phyloP scores from a whole-genome alignment of 2,329 filamentous ascomycete genomes.

The Tolypocladium paradoxum region DNA sequence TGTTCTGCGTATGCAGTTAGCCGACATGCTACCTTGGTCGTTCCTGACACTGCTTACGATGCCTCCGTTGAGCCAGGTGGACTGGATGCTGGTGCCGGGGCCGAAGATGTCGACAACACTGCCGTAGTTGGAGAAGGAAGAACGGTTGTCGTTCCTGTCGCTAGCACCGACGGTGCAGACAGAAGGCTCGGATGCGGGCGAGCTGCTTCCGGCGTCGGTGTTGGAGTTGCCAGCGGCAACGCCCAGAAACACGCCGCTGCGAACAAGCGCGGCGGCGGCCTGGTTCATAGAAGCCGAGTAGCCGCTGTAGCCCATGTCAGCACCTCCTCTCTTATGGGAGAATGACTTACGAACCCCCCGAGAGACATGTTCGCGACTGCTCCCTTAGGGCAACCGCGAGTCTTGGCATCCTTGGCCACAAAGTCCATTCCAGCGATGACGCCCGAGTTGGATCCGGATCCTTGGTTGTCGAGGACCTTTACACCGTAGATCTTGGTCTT shows the following conservation, averaged over 20 bases:
- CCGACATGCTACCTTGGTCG: background rate
- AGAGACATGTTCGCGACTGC: slow-evolving; percentile 41
- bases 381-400: slow-evolving; percentile 24
- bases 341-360: slow-evolving; percentile 13
- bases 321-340: too few relatives aligned
- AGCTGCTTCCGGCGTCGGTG: slow-evolving; percentile 5
- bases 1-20: background rate
- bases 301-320: slow-evolving; percentile 13
- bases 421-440: slow-evolving; percentile 31
- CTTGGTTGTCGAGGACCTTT: slow-evolving; percentile 24
- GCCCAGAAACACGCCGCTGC: slow-evolving; percentile 33
- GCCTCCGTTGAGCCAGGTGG: slow-evolving; percentile 30
- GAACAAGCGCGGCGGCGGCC: slow-evolving; percentile 30
- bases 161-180: slow-evolving; percentile 11
- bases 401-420: slow-evolving; percentile 21
- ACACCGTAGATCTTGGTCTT: slow-evolving; percentile 26
- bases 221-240: slow-evolving; percentile 38
- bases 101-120: slow-evolving; percentile 33
- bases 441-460: slow-evolving; percentile 23
- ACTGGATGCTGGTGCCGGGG: slow-evolving; percentile 30
- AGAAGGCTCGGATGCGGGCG: slow-evolving; percentile 10
- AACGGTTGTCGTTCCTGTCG: slow-evolving; percentile 17
- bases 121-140: slow-evolving; percentile 35
- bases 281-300: slow-evolving; percentile 31
- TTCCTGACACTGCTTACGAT: slow-evolving; percentile 12